These are phyloP conservation scores for Chrysoporthe puriensis DNA, from an alignment of 2,329 filamentous ascomycete genomes.

Conservation along the genomic window DNA sequence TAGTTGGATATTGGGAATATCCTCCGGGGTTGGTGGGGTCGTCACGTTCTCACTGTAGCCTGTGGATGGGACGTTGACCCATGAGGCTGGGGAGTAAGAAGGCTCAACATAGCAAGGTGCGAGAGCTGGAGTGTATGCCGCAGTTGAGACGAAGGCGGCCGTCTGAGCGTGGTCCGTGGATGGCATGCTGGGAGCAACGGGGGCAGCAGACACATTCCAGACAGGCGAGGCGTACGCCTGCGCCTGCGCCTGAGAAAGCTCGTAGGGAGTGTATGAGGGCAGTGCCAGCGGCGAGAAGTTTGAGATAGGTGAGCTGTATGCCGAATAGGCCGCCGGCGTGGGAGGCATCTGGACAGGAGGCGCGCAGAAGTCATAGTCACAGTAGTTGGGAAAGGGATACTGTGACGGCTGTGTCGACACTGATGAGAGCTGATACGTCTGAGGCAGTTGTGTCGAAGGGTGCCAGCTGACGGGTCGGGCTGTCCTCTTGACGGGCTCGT, in stretches of 20 bases:
- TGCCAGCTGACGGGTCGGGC: constrained; percentile 77
- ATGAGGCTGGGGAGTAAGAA: constrained; percentile 23
- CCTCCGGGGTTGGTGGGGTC: constrained; percentile 63
- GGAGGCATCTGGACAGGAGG: constrained; percentile 48
- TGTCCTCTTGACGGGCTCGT: constrained; percentile 43
- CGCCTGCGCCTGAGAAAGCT: constrained; percentile 39
- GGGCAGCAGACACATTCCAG: constrained; percentile 38
- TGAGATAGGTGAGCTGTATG: constrained; percentile 59
- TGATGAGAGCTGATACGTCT: constrained; percentile 39
- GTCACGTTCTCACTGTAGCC: constrained; percentile 38
- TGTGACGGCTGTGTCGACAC: constrained; percentile 38
- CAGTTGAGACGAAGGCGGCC: constrained; percentile 5
- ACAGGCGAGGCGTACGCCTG: constrained; percentile 45
- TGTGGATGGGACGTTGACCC: constrained; percentile 6
- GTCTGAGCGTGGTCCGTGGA: constrained; percentile 9
- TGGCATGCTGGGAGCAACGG: constrained; percentile 14
- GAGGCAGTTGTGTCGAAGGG: constrained; percentile 58
- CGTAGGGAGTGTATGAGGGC: constrained; percentile 44
- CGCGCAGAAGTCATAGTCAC: constrained; percentile 47
- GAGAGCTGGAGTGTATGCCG: constrained; percentile 8
- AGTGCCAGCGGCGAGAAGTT: constrained; percentile 58
- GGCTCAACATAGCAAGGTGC: constrained; percentile 28
- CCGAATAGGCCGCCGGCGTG: constrained; percentile 59
- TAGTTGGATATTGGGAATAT: constrained; percentile 57
- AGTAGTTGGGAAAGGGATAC: constrained; percentile 46